Evolutionary conservation across 2,329 filamentous ascomycete species (phyloP), one percentile per base, ranked within the genome.

Genomic region (Neofusicoccum cordaticola): DNA sequence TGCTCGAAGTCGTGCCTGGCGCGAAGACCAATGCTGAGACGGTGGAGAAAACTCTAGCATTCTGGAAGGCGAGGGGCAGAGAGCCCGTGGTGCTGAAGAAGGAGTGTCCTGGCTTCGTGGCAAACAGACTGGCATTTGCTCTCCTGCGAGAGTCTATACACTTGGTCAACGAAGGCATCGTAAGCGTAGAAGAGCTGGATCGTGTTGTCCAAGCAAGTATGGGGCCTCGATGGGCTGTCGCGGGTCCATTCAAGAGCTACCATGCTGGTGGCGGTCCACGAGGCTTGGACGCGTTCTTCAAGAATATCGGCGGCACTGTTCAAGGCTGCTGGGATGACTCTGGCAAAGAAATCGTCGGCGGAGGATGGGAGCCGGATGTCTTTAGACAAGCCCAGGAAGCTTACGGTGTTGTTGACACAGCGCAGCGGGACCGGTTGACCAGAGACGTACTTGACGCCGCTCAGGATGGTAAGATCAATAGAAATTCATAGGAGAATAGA

Each of bases 191-290:
- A 12, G 85, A 87, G 61, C 69, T 86, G 7, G 85, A 87, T 72
- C 73, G 74, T 15, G 80, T 87, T 53, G 79, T 86, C 12, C 78
- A 80, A 70, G 75, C 78, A 15, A 82, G 80, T 48, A 79, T 86
- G 74, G 84, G 84, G 1, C 83, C 83, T 0, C 68, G 84, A 57
- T 86, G 84, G 84, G 80, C 82, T 8, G 80, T 84, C 6, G 81
- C 82, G 22, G 85, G 85, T 1, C 82, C 84, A 2, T 86, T 87
- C 70, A 84, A 84, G 71, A 83, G 82, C 56, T 87, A 87, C 74
- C 82, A 85, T 74, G 84, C 84, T 60, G 85, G 85, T 2, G 85
- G 85, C 11, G 85, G 85, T 2, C 76, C 78, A 11, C 81, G 79
- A 2, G 85, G 85, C 0, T 72, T 87, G 64, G 73, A 77, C 12